Percentiles rank a stretch among this genome's conserved stretches.
Evolutionary conservation across 306 rosid species (phyloP).

Genomic region (Abrus pulchellus): DNA sequence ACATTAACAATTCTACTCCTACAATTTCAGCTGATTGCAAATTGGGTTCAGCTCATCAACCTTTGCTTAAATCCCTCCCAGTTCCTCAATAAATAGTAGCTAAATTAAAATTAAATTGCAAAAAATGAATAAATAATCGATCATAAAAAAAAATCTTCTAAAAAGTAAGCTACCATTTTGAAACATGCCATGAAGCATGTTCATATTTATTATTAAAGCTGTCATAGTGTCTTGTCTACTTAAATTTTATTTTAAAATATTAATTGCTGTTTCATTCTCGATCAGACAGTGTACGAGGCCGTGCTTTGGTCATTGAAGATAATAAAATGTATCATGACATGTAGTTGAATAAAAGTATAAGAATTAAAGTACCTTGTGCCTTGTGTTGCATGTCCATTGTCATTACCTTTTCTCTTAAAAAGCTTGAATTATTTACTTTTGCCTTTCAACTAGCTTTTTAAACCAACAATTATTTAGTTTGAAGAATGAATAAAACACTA

Average conservation of each 20-base stretch:
- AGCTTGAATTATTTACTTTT: background rate
- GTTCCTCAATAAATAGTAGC: constrained; percentile 43
- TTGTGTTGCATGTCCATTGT: background rate
- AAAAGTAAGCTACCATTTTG: no score
- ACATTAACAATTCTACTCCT: background rate
- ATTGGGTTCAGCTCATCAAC: constrained; percentile 41
- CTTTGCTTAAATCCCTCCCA: constrained; percentile 43
- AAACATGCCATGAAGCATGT: no score
- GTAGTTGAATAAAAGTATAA: constrained; percentile 31
- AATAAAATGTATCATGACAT: background rate
- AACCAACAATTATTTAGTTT: background rate
- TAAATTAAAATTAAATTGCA: background rate
- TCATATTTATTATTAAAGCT: no score
- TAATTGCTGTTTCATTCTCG: background rate
- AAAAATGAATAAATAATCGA: background rate
- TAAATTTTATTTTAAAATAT: background rate
- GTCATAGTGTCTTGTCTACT: background rate
- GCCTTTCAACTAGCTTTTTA: background rate
- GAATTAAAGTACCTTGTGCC: background rate
- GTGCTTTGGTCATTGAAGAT: background rate
- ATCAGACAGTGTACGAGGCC: background rate
- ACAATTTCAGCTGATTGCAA: constrained; percentile 52
- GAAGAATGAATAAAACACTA: background rate
- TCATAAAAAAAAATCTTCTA: no score
- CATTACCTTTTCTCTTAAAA: background rate